phyloP scores from a whole-genome alignment of 495 filamentous ascomycete species.

The Xanthoparmelia taractica region DNA sequence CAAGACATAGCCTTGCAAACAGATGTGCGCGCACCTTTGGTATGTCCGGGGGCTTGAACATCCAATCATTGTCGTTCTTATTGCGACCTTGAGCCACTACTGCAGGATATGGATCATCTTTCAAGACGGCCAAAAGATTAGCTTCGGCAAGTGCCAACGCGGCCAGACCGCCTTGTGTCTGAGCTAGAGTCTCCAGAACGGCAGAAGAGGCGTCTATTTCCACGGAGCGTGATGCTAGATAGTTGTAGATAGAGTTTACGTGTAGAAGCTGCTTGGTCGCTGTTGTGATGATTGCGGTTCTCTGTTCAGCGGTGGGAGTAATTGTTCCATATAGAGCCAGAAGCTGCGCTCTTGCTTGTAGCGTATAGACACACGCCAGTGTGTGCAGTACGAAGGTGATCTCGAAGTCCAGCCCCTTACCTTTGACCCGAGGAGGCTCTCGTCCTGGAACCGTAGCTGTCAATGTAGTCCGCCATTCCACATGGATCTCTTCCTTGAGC shows the following conservation, averaged over 20 bases:
- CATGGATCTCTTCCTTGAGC: slow-evolving; percentile 47
- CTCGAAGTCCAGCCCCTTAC: slow-evolving; percentile 76
- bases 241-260: slow-evolving; percentile 67
- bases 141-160: slow-evolving; percentile 76
- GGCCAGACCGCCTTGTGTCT: slow-evolving; percentile 61
- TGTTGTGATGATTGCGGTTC: slow-evolving; percentile 58
- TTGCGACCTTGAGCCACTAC: slow-evolving; percentile 69
- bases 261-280: slow-evolving; percentile 73
- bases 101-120: slow-evolving; percentile 86
- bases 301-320: slow-evolving; percentile 56
- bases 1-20: slow-evolving; percentile 82
- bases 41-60: slow-evolving; percentile 78
- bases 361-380: slow-evolving; percentile 62
- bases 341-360: slow-evolving; percentile 58
- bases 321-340: slow-evolving; percentile 47
- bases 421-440: slow-evolving; percentile 52
- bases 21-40: slow-evolving; percentile 82
- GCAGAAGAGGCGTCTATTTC: slow-evolving; percentile 19
- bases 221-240: slow-evolving; percentile 40
- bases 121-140: slow-evolving; percentile 78
- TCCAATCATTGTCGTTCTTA: slow-evolving; percentile 79
- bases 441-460: slow-evolving; percentile 51
- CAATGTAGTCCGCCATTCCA: slow-evolving; percentile 81
- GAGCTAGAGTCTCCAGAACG: slow-evolving; percentile 52
- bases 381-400: slow-evolving; percentile 69